Evolutionary conservation across 108 stramenopile species (phyloP).

Genomic region (Aureococcus anophagefferens): DNA sequence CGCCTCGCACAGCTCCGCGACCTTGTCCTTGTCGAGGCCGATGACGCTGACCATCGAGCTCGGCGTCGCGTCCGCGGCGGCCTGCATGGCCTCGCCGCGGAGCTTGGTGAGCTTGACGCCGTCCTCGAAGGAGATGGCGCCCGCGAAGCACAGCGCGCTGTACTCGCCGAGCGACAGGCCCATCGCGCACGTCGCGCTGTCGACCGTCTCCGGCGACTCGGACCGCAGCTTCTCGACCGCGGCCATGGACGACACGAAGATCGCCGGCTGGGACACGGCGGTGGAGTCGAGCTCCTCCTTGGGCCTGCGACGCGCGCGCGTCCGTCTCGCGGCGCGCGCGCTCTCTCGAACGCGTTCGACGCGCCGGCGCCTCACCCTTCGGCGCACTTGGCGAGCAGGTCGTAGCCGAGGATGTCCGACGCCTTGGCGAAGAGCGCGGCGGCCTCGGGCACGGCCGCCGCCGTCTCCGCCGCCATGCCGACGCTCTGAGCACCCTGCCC

Average conservation of each 20-base stretch:
- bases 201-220: conserved; percentile 78
- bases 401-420: conserved; percentile 86
- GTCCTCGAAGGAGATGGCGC: conserved; percentile 88
- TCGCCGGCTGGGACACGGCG: conserved; percentile 90
- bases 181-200: conserved; percentile 87
- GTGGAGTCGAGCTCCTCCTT: conserved; percentile 90
- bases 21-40: conserved; percentile 74
- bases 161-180: conserved; percentile 90
- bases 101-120: conserved; percentile 95
- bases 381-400: conserved; percentile 75
- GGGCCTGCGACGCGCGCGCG: no score
- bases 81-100: conserved; percentile 93
- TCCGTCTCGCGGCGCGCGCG: no score
- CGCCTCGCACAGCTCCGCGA: conserved; percentile 66
- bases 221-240: conserved; percentile 85
- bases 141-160: conserved; percentile 93
- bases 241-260: conserved; percentile 94
- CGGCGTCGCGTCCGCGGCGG: conserved; percentile 80
- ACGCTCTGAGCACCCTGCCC: conserved; percentile 85
- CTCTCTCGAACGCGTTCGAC: no score
- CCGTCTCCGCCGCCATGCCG: conserved; percentile 73
- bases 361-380: no score
- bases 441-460: conserved; percentile 75
- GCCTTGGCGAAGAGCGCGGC: conserved; percentile 89
- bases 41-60: conserved; percentile 93